phyloP scores from a whole-genome alignment of 2,329 filamentous ascomycete species.

The Berkeleyomyces rouxiae region DNA sequence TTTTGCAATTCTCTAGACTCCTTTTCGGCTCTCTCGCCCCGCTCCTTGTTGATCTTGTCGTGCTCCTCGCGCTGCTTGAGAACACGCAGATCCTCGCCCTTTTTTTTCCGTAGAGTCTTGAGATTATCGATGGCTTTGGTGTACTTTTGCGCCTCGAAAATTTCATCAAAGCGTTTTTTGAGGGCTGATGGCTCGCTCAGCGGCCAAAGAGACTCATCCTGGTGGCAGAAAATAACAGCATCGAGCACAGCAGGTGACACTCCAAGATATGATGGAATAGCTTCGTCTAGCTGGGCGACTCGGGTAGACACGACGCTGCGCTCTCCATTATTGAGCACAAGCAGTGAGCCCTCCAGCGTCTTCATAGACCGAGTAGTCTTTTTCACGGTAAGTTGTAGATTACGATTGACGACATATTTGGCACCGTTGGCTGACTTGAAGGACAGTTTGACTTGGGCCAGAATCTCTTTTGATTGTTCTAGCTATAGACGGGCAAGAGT shows the following conservation, averaged over 20 bases:
- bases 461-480: conserved; percentile 47
- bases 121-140: conserved; percentile 95
- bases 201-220: conserved; percentile 94
- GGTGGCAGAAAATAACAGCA: conserved; percentile 94
- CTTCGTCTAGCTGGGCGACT: conserved; percentile 62
- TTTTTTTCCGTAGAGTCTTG: conserved; percentile 68
- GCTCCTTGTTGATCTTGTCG: conserved; percentile 71
- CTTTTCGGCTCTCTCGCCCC: conserved; percentile 55
- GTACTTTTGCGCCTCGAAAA: conserved; percentile 93
- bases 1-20: conserved; percentile 45
- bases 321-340: conserved; percentile 66
- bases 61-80: conserved; percentile 60
- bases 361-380: conserved; percentile 62
- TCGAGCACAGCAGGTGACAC: conserved; percentile 83
- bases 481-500: background rate
- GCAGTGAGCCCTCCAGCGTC: conserved; percentile 64
- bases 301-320: conserved; percentile 62
- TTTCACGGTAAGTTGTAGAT: conserved; percentile 71
- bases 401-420: conserved; percentile 70
- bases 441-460: conserved; percentile 79
- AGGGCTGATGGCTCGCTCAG: conserved; percentile 72
- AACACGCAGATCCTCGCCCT: conserved; percentile 56
- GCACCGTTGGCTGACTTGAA: conserved; percentile 67
- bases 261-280: conserved; percentile 73
- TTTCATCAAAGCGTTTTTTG: conserved; percentile 93